A percentile compares a stretch with the other conserved stretches of the same genome.
Evolutionary conservation across 768 basidiomycete species (phyloP).

Genomic region (Podaxis sp.): DNA sequence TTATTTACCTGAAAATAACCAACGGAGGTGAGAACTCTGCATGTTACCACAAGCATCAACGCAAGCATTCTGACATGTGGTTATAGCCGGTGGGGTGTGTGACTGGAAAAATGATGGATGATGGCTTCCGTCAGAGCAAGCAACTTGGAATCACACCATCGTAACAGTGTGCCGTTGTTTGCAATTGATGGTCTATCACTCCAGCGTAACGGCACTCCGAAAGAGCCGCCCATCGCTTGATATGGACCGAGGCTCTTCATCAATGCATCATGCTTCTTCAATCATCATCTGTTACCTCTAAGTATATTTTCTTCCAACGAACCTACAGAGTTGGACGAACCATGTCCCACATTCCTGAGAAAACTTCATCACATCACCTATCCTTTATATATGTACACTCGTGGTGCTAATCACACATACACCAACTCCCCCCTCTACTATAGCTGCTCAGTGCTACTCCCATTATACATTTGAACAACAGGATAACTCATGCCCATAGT

Average conservation of each 20-base stretch:
- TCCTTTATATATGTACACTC: background rate
- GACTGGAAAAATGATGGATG: background rate
- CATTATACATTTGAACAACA: background rate
- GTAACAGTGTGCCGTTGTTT: background rate
- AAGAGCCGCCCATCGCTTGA: no score
- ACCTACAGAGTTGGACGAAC: no score
- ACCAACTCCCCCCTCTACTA: background rate
- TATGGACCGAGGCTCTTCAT: no score
- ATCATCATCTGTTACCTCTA: no score
- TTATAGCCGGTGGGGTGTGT: background rate
- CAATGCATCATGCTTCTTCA: no score
- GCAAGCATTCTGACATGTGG: background rate
- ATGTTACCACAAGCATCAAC: background rate
- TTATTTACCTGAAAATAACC: background rate
- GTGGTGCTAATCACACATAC: background rate
- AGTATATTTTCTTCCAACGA: no score
- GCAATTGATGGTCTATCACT: background rate
- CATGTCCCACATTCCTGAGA: background rate
- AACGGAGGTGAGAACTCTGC: background rate
- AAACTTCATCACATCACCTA: background rate
- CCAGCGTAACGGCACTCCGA: no score
- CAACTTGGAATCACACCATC: background rate
- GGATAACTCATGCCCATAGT: conserved; percentile 4
- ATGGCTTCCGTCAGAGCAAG: background rate
- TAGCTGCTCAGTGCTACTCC: background rate